Conservation (phyloP, 2,329 filamentous ascomycete species). For the Harringtonia lauricola region DNA sequence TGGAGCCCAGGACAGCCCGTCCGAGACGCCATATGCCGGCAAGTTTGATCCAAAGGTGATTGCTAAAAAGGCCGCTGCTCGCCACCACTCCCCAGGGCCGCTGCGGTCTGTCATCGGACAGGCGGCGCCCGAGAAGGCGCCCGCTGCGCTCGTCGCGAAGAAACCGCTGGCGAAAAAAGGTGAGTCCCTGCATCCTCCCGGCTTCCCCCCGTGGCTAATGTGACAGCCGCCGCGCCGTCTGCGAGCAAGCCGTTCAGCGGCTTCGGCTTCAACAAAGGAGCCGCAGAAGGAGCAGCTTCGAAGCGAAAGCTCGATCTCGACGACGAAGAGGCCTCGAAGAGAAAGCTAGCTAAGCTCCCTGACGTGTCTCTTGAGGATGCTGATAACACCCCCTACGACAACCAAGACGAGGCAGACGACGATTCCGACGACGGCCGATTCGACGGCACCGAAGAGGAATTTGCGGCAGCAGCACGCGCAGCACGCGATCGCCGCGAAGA, state of each 20-base stretch:
- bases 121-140: conserved; percentile 21
- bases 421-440: conserved; percentile 68
- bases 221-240: background rate
- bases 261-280: conserved; percentile 62
- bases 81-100: conserved; percentile 41
- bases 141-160: background rate
- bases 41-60: conserved; percentile 86
- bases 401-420: conserved; percentile 52
- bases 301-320: conserved; percentile 76
- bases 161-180: conserved; percentile 4
- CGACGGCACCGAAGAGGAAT: conserved; percentile 76
- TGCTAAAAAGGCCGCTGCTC: conserved; percentile 62
- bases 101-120: conserved; percentile 36
- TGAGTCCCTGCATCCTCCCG: background rate
- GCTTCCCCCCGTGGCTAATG: background rate
- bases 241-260: conserved; percentile 58
- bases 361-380: conserved; percentile 56
- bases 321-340: conserved; percentile 76
- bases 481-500: conserved; percentile 78
- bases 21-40: conserved; percentile 53
- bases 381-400: conserved; percentile 48
- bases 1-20: conserved; percentile 28
- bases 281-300: conserved; percentile 48
- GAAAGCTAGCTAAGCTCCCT: conserved; percentile 86
- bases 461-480: conserved; percentile 71